These are phyloP conservation scores for Venturia asperata DNA, from an alignment of 2,329 filamentous ascomycete genomes.

Conservation along the genomic window DNA sequence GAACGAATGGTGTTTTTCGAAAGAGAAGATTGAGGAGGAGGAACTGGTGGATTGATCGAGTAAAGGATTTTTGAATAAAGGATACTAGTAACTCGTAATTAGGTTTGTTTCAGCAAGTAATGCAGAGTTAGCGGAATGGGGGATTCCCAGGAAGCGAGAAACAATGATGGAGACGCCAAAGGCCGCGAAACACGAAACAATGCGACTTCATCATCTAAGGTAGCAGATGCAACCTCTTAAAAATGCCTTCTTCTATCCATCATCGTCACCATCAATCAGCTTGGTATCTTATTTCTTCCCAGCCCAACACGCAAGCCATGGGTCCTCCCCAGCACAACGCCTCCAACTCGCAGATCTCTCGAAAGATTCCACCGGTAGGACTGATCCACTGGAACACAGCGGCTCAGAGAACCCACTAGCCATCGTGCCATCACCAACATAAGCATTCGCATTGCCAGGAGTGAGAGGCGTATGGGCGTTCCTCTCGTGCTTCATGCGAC, in stretches of 20 bases:
- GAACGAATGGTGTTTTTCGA: constrained; percentile 9
- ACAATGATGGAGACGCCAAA: neutral
- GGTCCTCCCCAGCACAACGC: too few species aligned
- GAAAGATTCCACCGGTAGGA: neutral
- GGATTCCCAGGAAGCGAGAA: neutral
- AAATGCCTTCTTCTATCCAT: neutral
- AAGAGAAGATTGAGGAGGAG: constrained; percentile 17
- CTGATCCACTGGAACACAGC: neutral
- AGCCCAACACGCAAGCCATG: too few species aligned
- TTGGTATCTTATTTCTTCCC: neutral
- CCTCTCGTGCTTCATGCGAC: neutral
- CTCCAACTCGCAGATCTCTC: neutral
- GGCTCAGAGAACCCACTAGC: neutral
- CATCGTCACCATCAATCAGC: neutral
- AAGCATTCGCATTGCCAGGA: neutral
- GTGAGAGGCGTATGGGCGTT: neutral
- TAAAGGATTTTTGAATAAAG: too few species aligned
- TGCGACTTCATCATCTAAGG: neutral
- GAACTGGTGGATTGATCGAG: constrained; percentile 17
- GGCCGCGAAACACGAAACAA: neutral
- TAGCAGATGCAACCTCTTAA: neutral
- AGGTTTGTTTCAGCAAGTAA: too few species aligned
- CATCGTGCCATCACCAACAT: neutral
- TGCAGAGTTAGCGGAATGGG: too few species aligned
- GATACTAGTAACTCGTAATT: too few species aligned